Evolutionary conservation across 2,329 filamentous ascomycete species (phyloP), one percentile per base, ranked within the genome.

Genomic region (Lasiodiplodia theobromae): DNA sequence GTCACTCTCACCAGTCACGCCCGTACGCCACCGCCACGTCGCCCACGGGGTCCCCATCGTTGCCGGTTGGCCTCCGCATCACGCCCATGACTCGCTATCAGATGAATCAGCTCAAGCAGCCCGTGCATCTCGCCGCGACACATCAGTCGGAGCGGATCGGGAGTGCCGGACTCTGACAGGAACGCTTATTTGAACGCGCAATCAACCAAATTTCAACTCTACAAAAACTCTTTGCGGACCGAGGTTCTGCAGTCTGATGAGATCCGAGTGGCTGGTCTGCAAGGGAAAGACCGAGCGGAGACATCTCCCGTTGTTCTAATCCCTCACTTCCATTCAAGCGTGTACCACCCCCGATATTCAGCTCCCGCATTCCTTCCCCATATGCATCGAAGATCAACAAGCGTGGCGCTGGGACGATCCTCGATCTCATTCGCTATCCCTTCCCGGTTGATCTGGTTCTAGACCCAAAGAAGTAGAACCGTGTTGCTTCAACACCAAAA

Each of bases 1-100:
- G 7, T 38, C 57, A 18, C 25, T 23, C 58, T 34, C 25, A 34
- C 47, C 60, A 25, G 60, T 52, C 60, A 52, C 60, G 60, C 60
- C 60, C 28, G 25, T 21, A 52, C 28, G 58, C 58, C 58, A 63
- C 58, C 57, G 57, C 57, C 57, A 60, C 58, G 25, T 64, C 47
- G 47, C 60, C 60, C 60, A 64, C 25, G 60, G 60, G 60, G 60
- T 25, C 47, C 51, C 60, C 60, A 37, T 31, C 25, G 10, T 51
- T 25, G 34, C 40, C 40, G 58, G 37, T 37, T 18, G 14, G 31
- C 40, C 44, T 53, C 44, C 60, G 14, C 60, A 31, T 37, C n/a
- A 4, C 14, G n/a, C 21, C 18, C 60, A 64, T 64, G 60, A 64
- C 60, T 64, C 60, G 60, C 31, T 18, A 31, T n/a, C 31, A n/a